Evolutionary conservation across 768 basidiomycete species (phyloP).

Genomic region (Suillus bovinus): DNA sequence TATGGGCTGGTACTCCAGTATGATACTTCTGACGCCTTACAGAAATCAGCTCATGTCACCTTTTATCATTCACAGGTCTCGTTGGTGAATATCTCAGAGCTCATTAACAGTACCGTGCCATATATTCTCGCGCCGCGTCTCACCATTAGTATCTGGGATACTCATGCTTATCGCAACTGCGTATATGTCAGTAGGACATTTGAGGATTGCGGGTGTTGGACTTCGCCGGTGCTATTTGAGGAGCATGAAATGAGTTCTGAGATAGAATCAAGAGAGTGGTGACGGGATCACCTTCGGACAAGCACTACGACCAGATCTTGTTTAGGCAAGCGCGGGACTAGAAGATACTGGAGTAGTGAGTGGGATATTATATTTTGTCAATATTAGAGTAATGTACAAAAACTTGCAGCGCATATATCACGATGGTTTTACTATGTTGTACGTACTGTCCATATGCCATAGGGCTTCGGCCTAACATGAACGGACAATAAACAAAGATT

Average conservation of each 20-base stretch:
- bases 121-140: neutral
- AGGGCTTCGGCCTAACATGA: no score
- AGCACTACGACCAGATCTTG: neutral
- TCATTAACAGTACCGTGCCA: neutral
- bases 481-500: no score
- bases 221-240: neutral
- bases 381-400: no score
- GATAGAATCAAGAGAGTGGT: neutral
- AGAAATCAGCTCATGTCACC: neutral
- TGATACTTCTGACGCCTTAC: neutral
- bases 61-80: neutral
- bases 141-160: constrained; percentile 4
- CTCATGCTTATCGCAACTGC: neutral
- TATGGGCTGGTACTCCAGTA: neutral
- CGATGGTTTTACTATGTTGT: no score
- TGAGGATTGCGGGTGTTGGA: neutral
- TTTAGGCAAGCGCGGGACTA: neutral
- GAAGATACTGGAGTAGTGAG: no score
- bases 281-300: neutral
- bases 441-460: no score
- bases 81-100: neutral
- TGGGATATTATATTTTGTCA: neutral
- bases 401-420: no score
- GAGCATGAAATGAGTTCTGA: neutral
- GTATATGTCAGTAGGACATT: neutral